A percentile compares a stretch with the other conserved stretches of the same genome.
These are phyloP conservation scores for Hypomontagnella monticulosa DNA, from an alignment of 495 filamentous ascomycete species.

Conservation along the genomic window DNA sequence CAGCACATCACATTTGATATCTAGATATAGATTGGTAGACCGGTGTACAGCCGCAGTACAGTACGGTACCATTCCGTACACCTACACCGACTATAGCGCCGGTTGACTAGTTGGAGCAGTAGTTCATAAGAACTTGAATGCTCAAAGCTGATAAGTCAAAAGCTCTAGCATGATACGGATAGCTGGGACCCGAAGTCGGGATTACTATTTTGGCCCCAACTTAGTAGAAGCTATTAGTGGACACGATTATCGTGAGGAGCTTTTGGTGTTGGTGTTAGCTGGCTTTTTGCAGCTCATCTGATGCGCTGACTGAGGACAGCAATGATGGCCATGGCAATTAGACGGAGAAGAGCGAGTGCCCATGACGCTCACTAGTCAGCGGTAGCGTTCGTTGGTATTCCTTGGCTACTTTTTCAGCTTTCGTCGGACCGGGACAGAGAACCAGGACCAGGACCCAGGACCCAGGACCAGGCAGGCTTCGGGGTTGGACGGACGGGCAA, in stretches of 20 bases:
- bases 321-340: slow-evolving; percentile 9
- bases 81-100: not conserved
- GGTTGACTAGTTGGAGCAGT: not conserved
- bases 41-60: slow-evolving; percentile 30
- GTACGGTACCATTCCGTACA: too few relatives aligned
- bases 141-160: slow-evolving; percentile 25
- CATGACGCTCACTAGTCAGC: slow-evolving; percentile 20
- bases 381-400: slow-evolving; percentile 9
- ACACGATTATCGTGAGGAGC: slow-evolving; percentile 15
- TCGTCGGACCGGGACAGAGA: too few relatives aligned
- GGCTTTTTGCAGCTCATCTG: slow-evolving; percentile 30
- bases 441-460: too few relatives aligned
- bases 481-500: too few relatives aligned
- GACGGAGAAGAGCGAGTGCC: slow-evolving; percentile 25
- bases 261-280: slow-evolving; percentile 21
- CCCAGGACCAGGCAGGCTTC: too few relatives aligned
- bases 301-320: slow-evolving; percentile 36
- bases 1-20: slow-evolving; percentile 1
- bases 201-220: slow-evolving; percentile 15
- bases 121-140: slow-evolving; percentile 7
- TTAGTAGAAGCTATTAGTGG: slow-evolving; percentile 21
- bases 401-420: slow-evolving; percentile 24
- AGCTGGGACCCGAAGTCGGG: slow-evolving; percentile 26
- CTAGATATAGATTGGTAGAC: slow-evolving; percentile 11
- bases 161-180: not conserved